Conservation (phyloP, 2,329 filamentous ascomycete species). For the Purpureocillium takamizusanense region DNA sequence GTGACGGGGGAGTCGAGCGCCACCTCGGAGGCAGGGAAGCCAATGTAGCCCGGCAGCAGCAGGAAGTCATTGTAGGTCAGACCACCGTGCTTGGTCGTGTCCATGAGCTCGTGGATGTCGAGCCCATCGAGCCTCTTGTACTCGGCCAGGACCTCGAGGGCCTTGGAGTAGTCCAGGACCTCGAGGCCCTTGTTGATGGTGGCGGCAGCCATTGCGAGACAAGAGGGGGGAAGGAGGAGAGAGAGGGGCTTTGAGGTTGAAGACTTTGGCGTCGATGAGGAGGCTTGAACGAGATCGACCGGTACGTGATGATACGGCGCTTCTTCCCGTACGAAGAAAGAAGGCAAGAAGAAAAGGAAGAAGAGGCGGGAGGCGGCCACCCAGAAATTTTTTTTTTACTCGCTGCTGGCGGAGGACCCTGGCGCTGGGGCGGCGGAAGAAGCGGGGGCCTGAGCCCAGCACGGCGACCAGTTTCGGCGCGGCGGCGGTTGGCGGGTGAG, state of each 20-base stretch:
- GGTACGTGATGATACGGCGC: conserved; percentile 30
- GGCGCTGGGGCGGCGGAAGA: conserved; percentile 1
- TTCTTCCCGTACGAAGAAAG: conserved; percentile 46
- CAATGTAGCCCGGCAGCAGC: conserved; percentile 92
- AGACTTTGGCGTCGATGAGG: conserved; percentile 16
- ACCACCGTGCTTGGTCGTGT: conserved; percentile 85
- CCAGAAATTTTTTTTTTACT: conserved; percentile 31
- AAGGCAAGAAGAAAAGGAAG: conserved; percentile 30
- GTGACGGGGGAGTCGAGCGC: conserved; percentile 84
- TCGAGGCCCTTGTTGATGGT: conserved; percentile 42
- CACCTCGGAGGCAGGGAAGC: conserved; percentile 88
- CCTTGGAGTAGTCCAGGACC: conserved; percentile 64
- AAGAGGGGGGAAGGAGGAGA: conserved; percentile 16
- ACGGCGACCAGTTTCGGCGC: no score
- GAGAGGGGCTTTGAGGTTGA: conserved; percentile 29
- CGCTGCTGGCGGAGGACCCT: conserved; percentile 9
- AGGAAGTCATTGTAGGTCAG: conserved; percentile 99
- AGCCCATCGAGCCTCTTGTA: conserved; percentile 80
- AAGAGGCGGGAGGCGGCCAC: conserved; percentile 22
- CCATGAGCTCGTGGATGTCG: conserved; percentile 74
- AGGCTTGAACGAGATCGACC: conserved; percentile 16
- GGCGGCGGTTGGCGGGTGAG: no score
- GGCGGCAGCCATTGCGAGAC: conserved; percentile 51
- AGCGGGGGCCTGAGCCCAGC: no score
- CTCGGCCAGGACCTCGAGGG: conserved; percentile 72